Evolutionary conservation across 106 monocot genomes (phyloP).

Genomic region (Acanthochlamys bracteata): DNA sequence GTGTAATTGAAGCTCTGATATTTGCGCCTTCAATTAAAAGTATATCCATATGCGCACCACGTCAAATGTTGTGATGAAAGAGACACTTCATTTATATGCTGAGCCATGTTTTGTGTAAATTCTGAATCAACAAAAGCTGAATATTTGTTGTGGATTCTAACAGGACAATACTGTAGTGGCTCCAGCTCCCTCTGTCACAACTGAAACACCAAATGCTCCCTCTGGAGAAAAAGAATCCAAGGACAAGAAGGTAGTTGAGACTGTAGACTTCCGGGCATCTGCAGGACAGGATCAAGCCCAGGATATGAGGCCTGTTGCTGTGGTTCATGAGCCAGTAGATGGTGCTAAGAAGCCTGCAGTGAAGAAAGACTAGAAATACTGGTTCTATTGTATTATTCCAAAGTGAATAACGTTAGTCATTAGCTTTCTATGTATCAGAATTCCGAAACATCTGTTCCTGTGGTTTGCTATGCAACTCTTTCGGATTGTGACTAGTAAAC

Average conservation of each 20-base stretch:
- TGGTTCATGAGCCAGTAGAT: conserved; percentile 14
- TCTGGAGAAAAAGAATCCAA: neutral
- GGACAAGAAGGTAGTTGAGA: conserved; percentile 21
- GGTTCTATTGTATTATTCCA: neutral
- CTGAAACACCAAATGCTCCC: neutral
- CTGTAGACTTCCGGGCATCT: conserved; percentile 19
- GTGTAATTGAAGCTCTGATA: too few species aligned
- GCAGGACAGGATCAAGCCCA: conserved; percentile 8
- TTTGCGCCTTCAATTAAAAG: too few species aligned
- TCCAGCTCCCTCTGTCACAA: neutral
- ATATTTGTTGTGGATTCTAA: neutral
- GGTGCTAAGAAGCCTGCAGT: neutral
- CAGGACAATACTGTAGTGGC: neutral
- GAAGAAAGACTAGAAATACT: neutral
- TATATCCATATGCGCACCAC: neutral
- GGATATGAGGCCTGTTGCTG: conserved; percentile 11
- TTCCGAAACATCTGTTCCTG: too few species aligned
- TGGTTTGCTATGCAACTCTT: too few species aligned
- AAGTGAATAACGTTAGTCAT: too few species aligned
- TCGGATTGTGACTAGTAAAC: too few species aligned
- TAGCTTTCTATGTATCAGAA: too few species aligned
- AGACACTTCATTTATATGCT: neutral
- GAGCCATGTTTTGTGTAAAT: neutral
- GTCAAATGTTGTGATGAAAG: neutral
- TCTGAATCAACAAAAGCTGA: neutral